Percentiles rank a stretch among this genome's conserved stretches.
Conservation (phyloP, 164 flowering plant species). For the Tetracentron sinense region DNA sequence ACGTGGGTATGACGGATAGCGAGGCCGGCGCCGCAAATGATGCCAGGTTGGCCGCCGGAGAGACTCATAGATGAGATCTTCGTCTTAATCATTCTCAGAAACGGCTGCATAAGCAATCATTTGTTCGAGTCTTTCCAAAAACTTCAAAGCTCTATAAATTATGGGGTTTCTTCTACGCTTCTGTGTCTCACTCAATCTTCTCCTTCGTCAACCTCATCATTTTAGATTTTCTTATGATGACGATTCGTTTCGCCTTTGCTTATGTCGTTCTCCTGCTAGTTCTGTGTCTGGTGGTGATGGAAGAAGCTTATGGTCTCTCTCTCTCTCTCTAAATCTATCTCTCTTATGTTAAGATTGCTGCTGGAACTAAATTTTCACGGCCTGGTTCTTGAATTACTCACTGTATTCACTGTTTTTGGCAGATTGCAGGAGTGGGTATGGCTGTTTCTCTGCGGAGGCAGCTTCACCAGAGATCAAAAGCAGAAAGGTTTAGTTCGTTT, state of each 20-base stretch:
- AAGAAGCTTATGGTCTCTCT: conserved; percentile 15
- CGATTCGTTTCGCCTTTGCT: conserved; percentile 4
- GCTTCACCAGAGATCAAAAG: background rate
- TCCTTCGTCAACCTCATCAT: too few species aligned
- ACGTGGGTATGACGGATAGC: background rate
- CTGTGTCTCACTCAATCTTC: too few species aligned
- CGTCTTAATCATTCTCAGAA: conserved; percentile 18
- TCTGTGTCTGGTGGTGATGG: conserved; percentile 13
- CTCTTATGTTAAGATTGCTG: too few species aligned
- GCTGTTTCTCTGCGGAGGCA: conserved; percentile 11
- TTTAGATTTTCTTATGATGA: background rate
- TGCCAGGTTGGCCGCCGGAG: background rate
- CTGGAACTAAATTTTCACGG: too few species aligned
- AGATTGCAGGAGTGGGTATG: conserved; percentile 18
- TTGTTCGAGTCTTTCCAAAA: too few species aligned
- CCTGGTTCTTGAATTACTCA: too few species aligned
- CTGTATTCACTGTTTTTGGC: background rate
- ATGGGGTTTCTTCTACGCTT: background rate
- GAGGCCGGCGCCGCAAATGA: background rate
- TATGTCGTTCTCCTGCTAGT: conserved; percentile 3
- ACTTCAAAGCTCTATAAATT: conserved; percentile 16
- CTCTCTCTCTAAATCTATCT: background rate
- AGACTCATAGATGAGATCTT: background rate
- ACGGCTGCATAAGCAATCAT: conserved; percentile 38
- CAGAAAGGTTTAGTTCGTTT: conserved; percentile 33